Percentiles rank a stretch among this genome's conserved stretches.
These are phyloP conservation scores for Cardiospermum halicacabum DNA, from an alignment of 345 rosid genomes.

Conservation along the genomic window DNA sequence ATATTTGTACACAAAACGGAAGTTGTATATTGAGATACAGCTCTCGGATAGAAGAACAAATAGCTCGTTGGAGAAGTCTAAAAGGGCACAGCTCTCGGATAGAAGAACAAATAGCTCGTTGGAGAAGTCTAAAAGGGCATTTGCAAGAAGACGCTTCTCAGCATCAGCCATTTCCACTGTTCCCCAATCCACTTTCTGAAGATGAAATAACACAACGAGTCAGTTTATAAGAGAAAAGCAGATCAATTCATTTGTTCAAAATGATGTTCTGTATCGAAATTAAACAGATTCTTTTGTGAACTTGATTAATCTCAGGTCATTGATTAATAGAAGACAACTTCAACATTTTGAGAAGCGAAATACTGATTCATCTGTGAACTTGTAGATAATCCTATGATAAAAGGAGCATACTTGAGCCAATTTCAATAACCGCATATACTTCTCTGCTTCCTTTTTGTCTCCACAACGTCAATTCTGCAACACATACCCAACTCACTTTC, in stretches of 20 bases:
- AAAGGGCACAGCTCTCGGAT: no score
- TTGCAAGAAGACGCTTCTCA: slow-evolving; percentile 87
- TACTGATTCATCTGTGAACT: slow-evolving; percentile 61
- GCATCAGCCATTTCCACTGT: slow-evolving; percentile 63
- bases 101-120: slow-evolving; percentile 89
- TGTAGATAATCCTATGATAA: slow-evolving; percentile 60
- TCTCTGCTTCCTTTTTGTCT: slow-evolving; percentile 47
- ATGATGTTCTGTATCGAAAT: neutral
- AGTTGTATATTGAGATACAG: slow-evolving; percentile 86
- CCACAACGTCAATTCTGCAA: slow-evolving; percentile 29
- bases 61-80: no score
- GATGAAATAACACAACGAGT: slow-evolving; percentile 4
- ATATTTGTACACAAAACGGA: slow-evolving; percentile 71
- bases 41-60: no score
- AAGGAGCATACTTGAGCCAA: slow-evolving; percentile 66
- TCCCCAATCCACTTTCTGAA: slow-evolving; percentile 84
- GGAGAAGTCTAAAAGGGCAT: slow-evolving; percentile 78
- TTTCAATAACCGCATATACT: slow-evolving; percentile 54
- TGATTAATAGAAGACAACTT: slow-evolving; percentile 29
- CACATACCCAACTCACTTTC: neutral
- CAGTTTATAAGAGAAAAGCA: slow-evolving; percentile 3
- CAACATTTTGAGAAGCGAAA: slow-evolving; percentile 50
- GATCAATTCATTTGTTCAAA: neutral
- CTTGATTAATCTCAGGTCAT: slow-evolving; percentile 13
- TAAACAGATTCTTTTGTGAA: neutral